phyloP scores from a whole-genome alignment of 139 green algal genomes.

The Haematococcus lacustris region DNA sequence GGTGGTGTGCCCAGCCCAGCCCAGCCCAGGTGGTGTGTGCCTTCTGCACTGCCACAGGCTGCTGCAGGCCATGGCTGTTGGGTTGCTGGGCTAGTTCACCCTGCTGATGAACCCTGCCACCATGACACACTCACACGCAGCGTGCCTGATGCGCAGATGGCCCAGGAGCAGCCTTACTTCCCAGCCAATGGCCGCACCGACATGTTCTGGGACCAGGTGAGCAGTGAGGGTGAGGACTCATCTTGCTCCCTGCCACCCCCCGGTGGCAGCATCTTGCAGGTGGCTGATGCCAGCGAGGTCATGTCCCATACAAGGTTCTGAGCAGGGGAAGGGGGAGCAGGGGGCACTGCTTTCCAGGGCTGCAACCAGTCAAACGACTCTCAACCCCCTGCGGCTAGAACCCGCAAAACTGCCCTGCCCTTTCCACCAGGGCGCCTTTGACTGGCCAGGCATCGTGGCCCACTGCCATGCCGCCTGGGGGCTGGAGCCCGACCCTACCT shows the following conservation, averaged over 20 bases:
- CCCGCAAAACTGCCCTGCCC: neutral
- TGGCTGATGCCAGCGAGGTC: too few species aligned
- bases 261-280: too few species aligned
- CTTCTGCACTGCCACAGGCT: too few species aligned
- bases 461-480: constrained; percentile 44
- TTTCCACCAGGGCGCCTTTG: constrained; percentile 28
- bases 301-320: too few species aligned
- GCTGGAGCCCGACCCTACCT: constrained; percentile 18
- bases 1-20: too few species aligned
- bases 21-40: too few species aligned
- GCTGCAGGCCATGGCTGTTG: too few species aligned
- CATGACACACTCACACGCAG: too few species aligned
- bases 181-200: constrained; percentile 40
- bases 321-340: neutral
- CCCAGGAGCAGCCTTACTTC: constrained; percentile 41
- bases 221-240: neutral
- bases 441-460: constrained; percentile 13
- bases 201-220: constrained; percentile 63
- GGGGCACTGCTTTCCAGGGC: neutral
- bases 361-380: neutral
- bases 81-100: too few species aligned
- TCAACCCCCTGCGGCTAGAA: neutral
- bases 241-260: neutral
- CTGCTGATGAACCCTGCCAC: too few species aligned
- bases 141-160: constrained; percentile 9